These are phyloP conservation scores for Sorghum bicolor DNA, from an alignment of 176 grass and related monocot species.

Conservation along the genomic window DNA sequence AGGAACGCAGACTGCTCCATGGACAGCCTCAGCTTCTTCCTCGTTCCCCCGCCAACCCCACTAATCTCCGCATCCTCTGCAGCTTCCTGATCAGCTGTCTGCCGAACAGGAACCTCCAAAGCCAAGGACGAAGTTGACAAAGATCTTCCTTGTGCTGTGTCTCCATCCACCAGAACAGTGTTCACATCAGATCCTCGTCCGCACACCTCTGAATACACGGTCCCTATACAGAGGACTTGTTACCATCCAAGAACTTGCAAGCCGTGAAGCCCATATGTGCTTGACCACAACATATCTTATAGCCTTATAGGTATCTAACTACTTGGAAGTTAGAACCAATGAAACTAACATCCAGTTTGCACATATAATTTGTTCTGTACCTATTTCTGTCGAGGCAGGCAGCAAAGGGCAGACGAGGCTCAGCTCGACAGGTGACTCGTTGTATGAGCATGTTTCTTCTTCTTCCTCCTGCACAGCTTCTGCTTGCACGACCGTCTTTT, in stretches of 20 bases:
- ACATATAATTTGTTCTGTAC: conserved; percentile 1
- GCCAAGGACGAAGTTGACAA: conserved; percentile 21
- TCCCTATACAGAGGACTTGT: conserved; percentile 26
- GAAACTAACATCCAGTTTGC: not conserved
- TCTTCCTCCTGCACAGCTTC: not conserved
- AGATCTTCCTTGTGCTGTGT: not conserved
- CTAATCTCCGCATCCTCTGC: conserved; percentile 28
- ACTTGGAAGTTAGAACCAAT: conserved; percentile 16
- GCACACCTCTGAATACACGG: conserved; percentile 22
- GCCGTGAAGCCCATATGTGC: not conserved
- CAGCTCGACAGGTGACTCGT: not conserved
- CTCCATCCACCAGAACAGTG: not conserved
- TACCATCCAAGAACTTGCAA: conserved; percentile 22
- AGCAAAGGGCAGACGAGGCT: conserved; percentile 12
- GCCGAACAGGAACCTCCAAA: conserved; percentile 6
- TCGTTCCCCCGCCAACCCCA: conserved; percentile 7
- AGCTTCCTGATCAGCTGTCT: conserved; percentile 27
- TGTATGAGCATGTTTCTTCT: not conserved
- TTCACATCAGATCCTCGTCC: conserved; percentile 26
- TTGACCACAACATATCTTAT: conserved; percentile 9
- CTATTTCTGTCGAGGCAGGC: conserved; percentile 9
- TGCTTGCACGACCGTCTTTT: not conserved
- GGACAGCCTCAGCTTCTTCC: conserved; percentile 80
- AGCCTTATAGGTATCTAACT: not conserved
- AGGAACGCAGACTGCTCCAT: conserved; percentile 78